These are phyloP conservation scores for Teratosphaeriaceae sp. DNA, from an alignment of 2,329 filamentous ascomycete species.

Conservation along the genomic window DNA sequence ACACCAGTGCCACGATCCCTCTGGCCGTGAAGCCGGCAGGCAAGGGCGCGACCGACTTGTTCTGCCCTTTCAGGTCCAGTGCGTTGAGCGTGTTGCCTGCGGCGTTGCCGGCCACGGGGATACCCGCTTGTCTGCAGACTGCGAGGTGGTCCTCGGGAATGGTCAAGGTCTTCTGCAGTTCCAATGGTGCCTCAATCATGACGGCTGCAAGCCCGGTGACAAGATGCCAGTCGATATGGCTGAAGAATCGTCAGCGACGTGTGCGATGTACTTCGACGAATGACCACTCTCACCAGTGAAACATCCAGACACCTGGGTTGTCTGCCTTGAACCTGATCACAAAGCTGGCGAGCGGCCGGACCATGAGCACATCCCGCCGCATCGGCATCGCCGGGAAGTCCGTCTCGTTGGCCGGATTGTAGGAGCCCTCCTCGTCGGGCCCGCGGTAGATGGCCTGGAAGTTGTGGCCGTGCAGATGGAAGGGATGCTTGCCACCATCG, in stretches of 20 bases:
- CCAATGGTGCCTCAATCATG: conserved; percentile 45
- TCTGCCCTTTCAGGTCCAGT: conserved; percentile 58
- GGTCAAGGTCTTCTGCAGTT: conserved; percentile 53
- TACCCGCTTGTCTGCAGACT: conserved; percentile 48
- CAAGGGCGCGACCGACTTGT: conserved; percentile 47
- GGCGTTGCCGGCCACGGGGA: conserved; percentile 61
- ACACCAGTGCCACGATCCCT: conserved; percentile 68
- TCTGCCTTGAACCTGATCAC: conserved; percentile 50
- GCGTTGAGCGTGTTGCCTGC: conserved; percentile 62
- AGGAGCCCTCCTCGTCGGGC: conserved; percentile 27
- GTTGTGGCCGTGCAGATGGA: conserved; percentile 69
- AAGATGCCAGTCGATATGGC: conserved; percentile 49
- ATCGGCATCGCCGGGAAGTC: conserved; percentile 36
- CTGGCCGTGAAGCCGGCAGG: conserved; percentile 64
- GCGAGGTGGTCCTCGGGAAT: conserved; percentile 59
- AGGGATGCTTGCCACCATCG: conserved; percentile 64
- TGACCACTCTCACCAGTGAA: conserved; percentile 29
- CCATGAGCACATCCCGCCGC: conserved; percentile 49
- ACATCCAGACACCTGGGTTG: conserved; percentile 40
- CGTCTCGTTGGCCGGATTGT: conserved; percentile 28
- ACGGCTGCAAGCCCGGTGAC: conserved; percentile 46
- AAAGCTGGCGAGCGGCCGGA: conserved; percentile 48
- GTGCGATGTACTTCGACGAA: neutral
- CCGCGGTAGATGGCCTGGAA: conserved; percentile 54
- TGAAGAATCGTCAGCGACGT: conserved; percentile 32